phyloP scores from a whole-genome alignment of 305 asterid species.

The Fraxinus xanthoxyloides region DNA sequence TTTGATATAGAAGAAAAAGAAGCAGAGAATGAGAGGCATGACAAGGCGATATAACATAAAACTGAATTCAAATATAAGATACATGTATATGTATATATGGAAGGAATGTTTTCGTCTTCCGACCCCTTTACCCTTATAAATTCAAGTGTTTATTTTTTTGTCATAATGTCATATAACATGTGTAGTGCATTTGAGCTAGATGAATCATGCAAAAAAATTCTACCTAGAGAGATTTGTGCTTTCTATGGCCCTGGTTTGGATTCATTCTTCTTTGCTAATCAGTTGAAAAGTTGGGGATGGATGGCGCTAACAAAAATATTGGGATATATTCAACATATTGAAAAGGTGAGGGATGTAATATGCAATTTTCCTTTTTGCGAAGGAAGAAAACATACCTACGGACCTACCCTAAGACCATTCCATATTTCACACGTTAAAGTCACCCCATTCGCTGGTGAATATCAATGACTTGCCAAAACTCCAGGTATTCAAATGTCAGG shows the following conservation, averaged over 20 bases:
- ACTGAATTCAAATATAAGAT: no score
- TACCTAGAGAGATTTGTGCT: no score
- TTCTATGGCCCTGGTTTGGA: not conserved
- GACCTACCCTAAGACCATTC: no score
- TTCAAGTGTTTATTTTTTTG: not conserved
- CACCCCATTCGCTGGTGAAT: not conserved
- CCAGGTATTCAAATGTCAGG: constrained; percentile 32
- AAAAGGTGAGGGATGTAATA: not conserved
- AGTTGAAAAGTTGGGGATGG: not conserved
- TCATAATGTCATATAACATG: not conserved
- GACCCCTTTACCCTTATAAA: no score
- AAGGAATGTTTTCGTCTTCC: no score
- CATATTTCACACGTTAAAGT: not conserved
- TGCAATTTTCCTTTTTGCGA: not conserved
- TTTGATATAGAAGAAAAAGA: no score
- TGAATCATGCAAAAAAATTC: not conserved
- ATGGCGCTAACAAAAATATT: not conserved
- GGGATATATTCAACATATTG: not conserved
- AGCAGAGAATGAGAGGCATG: no score
- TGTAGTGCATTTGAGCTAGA: not conserved
- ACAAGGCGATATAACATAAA: no score
- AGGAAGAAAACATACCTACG: no score
- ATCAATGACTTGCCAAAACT: not conserved
- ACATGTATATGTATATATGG: no score
- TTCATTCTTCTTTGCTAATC: not conserved